phyloP scores from a whole-genome alignment of 1,284 basidiomycete genomes.

The Schizophyllum commune region DNA sequence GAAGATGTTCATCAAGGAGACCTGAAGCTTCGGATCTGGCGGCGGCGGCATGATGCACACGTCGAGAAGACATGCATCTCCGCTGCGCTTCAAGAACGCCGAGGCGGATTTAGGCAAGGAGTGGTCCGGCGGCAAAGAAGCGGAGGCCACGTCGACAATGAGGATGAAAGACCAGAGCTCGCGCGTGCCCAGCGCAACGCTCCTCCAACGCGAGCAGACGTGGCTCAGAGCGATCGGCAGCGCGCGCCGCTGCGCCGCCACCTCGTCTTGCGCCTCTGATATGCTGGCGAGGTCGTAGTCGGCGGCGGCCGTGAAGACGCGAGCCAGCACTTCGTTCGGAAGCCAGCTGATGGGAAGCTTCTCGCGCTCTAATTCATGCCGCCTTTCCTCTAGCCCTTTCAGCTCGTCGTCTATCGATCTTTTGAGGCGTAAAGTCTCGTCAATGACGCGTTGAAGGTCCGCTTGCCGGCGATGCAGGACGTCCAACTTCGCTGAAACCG shows the following conservation, averaged over 20 bases:
- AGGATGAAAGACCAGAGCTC: conserved; percentile 35
- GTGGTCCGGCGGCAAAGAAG: background rate
- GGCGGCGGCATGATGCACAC: too few relatives aligned
- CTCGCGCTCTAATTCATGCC: background rate
- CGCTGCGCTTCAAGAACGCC: background rate
- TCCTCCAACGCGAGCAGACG: conserved; percentile 39
- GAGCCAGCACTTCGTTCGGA: background rate
- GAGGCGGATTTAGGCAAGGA: conserved; percentile 12
- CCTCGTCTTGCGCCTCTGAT: conserved; percentile 25
- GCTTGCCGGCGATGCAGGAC: background rate
- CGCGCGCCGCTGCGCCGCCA: conserved; percentile 24
- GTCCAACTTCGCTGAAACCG: background rate
- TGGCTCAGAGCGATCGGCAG: conserved; percentile 37
- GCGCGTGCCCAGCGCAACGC: conserved; percentile 31
- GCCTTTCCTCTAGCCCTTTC: background rate
- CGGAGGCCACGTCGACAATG: conserved; percentile 16
- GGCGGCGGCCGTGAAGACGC: background rate
- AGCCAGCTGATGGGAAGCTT: background rate
- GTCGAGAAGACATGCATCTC: too few relatives aligned
- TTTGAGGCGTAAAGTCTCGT: background rate
- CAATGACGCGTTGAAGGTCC: background rate
- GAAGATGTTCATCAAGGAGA: background rate
- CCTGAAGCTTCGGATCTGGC: too few relatives aligned
- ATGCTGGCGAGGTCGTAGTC: conserved; percentile 26
- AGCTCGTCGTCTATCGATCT: background rate